Conservation (phyloP, 257 asterid genomes). For the Ocimum tenuiflorum region DNA sequence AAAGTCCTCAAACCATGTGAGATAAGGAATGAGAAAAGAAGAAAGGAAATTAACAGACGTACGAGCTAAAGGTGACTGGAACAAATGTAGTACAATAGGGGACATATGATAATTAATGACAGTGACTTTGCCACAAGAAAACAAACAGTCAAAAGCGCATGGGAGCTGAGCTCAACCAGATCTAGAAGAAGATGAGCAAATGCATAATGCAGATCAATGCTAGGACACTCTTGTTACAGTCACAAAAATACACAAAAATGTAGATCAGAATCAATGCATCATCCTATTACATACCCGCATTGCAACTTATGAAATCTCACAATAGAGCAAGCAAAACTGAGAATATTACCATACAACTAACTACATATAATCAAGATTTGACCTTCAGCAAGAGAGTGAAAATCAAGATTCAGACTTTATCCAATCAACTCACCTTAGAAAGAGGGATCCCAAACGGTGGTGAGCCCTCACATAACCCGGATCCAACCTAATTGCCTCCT, state of each 20-base stretch:
- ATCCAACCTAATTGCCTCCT: constrained; percentile 81
- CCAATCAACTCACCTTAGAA: constrained; percentile 59
- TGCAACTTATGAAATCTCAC: constrained; percentile 9
- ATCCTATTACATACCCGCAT: constrained; percentile 9
- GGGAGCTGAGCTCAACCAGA: constrained; percentile 24
- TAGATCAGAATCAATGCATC: constrained; percentile 16
- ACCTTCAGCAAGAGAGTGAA: constrained; percentile 14
- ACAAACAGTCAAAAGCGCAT: constrained; percentile 25
- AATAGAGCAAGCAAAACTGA: background rate
- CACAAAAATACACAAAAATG: constrained; percentile 6
- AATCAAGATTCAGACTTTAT: constrained; percentile 12
- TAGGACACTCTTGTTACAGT: background rate
- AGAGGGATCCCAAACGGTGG: constrained; percentile 76
- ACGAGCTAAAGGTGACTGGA: constrained; percentile 19
- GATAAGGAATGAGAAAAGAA: constrained; percentile 10
- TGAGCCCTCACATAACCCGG: constrained; percentile 78
- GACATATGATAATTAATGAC: constrained; percentile 28
- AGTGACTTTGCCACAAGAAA: constrained; percentile 22
- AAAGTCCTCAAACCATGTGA: constrained; percentile 19
- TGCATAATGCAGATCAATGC: constrained; percentile 27
- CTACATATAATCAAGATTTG: constrained; percentile 20
- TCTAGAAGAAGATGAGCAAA: constrained; percentile 22
- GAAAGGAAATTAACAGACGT: constrained; percentile 18
- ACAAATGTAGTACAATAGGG: constrained; percentile 6
- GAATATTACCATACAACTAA: background rate